These are phyloP conservation scores for Pythium aristosporum DNA, from an alignment of 352 stramenopile species.

Conservation along the genomic window DNA sequence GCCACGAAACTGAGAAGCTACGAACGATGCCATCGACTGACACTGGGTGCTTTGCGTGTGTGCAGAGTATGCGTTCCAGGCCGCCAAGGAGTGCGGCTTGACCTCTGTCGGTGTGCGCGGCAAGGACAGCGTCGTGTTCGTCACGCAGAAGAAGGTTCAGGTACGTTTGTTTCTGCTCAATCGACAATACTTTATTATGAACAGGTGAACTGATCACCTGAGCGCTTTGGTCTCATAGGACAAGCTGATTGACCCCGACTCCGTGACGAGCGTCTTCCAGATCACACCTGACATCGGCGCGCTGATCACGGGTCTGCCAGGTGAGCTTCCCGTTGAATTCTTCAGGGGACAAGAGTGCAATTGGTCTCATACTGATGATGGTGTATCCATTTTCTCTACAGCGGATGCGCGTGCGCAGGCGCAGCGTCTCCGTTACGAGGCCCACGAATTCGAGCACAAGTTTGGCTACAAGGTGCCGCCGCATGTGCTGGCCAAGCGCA, in stretches of 20 bases:
- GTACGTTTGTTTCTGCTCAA: constrained; percentile 32
- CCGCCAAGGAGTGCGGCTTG: constrained; percentile 91
- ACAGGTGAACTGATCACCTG: neutral
- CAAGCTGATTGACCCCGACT: constrained; percentile 94
- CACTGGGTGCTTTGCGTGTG: neutral
- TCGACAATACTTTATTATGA: neutral
- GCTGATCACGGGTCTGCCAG: constrained; percentile 93
- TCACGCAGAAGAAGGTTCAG: constrained; percentile 99
- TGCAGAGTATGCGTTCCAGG: constrained; percentile 98
- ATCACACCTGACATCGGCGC: constrained; percentile 95
- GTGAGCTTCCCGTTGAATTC: constrained; percentile 14
- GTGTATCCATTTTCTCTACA: constrained; percentile 21
- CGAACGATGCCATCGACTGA: neutral
- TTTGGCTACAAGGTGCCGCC: constrained; percentile 96
- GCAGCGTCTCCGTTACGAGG: constrained; percentile 95
- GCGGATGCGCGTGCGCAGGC: constrained; percentile 92
- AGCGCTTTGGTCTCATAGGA: constrained; percentile 37
- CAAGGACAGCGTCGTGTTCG: constrained; percentile 92
- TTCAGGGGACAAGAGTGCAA: neutral
- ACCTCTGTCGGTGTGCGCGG: constrained; percentile 96
- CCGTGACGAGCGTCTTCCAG: constrained; percentile 95
- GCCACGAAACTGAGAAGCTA: neutral
- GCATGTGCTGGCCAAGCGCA: constrained; percentile 94
- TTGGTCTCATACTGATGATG: neutral
- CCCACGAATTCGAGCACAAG: constrained; percentile 97